Evolutionary conservation across 257 asterid genomes (phyloP), one percentile per base, ranked within the genome.

Genomic region (Jasminum sambac): DNA sequence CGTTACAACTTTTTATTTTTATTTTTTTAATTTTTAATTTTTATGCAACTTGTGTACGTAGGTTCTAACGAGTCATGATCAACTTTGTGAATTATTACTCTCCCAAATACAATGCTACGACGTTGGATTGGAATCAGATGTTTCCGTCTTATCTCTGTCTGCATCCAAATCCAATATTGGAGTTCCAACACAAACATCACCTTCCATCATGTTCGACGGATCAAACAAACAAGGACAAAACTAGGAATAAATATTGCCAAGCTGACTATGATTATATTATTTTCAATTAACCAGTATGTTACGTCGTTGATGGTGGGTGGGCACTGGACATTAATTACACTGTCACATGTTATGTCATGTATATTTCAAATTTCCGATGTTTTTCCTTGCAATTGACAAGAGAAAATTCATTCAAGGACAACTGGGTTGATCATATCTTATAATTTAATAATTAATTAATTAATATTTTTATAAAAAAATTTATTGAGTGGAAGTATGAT

Each of bases 31-130:
- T n/a, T n/a, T n/a, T n/a, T n/a, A n/a, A n/a, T n/a, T n/a, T n/a
- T n/a, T n/a, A n/a, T n/a, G n/a, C n/a, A 8, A 21, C 23, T 19
- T 13, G 4, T 55, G 14, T 55, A 10, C 17, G 62, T 55, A 55
- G 62, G 62, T 55, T 55, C 62, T 21, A 1, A 55, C n/a, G 50
- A 69, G 61, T 42, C 76, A 63, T 24, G 70, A 37, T 63, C 65
- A 63, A 64, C 70, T 72, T 12, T 72, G 64, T 37, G 52, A 72
- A 34, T 19, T 17, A 2, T 24, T 63, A 23, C 70, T 63, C 17
- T 13, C 65, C 41, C 70, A 63, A 55, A 6, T 59, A 6, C 65
- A 48, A 19, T 13, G 14, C n/a, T n/a, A 48, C 5, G 71, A 64
- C 13, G 37, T 30, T 36, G 50, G 61, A 6, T 61, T 66, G 64